phyloP scores from a whole-genome alignment of 306 rosid genomes.

The Prunus padus region DNA sequence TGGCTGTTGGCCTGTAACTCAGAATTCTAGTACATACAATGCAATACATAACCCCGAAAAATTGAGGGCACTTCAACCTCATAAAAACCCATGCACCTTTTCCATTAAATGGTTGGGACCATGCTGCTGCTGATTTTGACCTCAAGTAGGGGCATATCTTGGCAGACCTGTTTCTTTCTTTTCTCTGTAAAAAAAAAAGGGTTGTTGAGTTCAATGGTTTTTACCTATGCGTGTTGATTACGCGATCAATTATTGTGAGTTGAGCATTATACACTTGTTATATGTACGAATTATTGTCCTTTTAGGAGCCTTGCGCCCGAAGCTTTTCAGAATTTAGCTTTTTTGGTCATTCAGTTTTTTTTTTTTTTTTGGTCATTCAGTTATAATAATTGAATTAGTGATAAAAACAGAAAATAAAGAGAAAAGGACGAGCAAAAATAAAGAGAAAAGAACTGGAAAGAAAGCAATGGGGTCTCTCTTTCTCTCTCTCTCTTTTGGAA shows the following conservation, averaged over 20 bases:
- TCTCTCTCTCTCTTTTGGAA: neutral
- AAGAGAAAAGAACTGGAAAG: neutral
- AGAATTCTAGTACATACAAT: neutral
- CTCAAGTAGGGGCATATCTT: neutral
- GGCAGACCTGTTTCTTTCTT: neutral
- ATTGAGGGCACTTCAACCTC: neutral
- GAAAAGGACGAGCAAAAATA: neutral
- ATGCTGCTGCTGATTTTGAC: neutral
- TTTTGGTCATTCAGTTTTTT: neutral
- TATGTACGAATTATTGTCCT: neutral
- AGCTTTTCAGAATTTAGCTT: neutral
- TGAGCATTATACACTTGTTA: neutral
- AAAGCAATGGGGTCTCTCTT: neutral
- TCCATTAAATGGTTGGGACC: neutral
- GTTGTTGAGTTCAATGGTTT: neutral
- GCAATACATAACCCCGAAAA: neutral
- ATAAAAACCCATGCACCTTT: neutral
- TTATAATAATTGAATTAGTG: neutral
- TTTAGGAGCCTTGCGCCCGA: neutral
- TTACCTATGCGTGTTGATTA: neutral
- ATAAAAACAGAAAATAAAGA: neutral
- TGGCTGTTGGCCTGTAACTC: constrained; percentile 4
- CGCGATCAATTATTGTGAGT: neutral
- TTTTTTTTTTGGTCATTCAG: neutral
- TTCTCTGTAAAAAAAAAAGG: neutral